These are phyloP conservation scores for Boletus barrowsii DNA, from an alignment of 768 basidiomycete species.

Conservation along the genomic window DNA sequence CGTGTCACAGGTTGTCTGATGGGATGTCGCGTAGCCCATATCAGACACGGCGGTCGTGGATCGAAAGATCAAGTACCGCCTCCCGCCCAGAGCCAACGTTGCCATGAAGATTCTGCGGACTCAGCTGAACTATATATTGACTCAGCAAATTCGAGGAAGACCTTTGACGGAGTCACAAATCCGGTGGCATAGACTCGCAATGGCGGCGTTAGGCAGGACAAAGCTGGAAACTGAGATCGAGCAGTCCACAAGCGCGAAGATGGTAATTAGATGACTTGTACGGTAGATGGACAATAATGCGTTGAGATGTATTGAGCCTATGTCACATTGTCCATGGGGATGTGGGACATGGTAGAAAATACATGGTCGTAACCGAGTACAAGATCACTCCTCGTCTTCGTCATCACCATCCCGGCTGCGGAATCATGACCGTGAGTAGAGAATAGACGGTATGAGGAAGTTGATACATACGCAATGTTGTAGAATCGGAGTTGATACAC, in stretches of 20 bases:
- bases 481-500: slow-evolving; percentile 94
- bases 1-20: slow-evolving; percentile 4
- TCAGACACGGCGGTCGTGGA: slow-evolving; percentile 76
- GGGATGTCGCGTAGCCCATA: slow-evolving; percentile 47
- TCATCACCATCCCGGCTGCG: slow-evolving; percentile 48
- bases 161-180: slow-evolving; percentile 55
- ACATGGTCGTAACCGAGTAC: not conserved
- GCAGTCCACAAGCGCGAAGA: slow-evolving; percentile 4
- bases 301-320: not conserved
- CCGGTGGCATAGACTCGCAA: slow-evolving; percentile 71
- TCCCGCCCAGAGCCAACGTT: slow-evolving; percentile 67
- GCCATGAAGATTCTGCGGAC: slow-evolving; percentile 79
- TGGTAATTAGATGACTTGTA: slow-evolving; percentile 18
- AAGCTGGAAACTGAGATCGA: slow-evolving; percentile 36
- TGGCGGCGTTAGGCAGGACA: slow-evolving; percentile 56
- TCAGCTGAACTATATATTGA: slow-evolving; percentile 56
- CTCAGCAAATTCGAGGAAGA: slow-evolving; percentile 65
- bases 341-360: not conserved
- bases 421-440: not conserved
- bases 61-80: slow-evolving; percentile 74
- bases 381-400: slow-evolving; percentile 48
- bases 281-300: not conserved
- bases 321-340: slow-evolving; percentile 7
- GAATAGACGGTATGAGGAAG: not conserved
- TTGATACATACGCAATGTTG: slow-evolving; percentile 72